These are phyloP conservation scores for Diaporthe eres DNA, from an alignment of 2,329 filamentous ascomycete genomes.

Conservation along the genomic window DNA sequence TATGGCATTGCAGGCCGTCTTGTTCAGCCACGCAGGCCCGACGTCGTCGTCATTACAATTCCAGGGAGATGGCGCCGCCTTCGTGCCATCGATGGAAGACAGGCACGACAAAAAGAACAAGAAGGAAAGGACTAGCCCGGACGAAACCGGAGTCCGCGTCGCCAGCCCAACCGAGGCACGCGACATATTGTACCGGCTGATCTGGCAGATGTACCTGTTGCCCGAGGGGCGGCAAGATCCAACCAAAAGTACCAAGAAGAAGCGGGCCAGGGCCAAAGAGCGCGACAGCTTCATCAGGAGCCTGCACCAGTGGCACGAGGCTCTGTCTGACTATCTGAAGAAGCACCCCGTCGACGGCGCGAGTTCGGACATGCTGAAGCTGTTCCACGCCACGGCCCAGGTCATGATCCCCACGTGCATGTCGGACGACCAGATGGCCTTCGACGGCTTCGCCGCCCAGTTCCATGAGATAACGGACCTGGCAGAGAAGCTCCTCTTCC, in stretches of 20 bases:
- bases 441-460: background rate
- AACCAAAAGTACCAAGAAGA: background rate
- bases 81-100: background rate
- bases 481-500: background rate
- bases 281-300: background rate
- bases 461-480: background rate
- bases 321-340: background rate
- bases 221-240: background rate
- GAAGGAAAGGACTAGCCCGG: background rate
- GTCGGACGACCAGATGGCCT: conserved; percentile 3
- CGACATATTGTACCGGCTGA: background rate
- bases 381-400: background rate
- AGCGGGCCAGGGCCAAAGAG: background rate
- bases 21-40: background rate
- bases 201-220: background rate
- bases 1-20: background rate
- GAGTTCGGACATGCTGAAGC: background rate
- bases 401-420: background rate
- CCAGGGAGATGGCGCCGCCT: background rate
- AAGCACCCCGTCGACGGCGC: background rate
- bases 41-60: background rate
- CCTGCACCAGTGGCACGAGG: background rate
- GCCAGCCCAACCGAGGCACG: background rate
- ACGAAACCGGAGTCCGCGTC: rapidly evolving
- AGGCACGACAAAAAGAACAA: rapidly evolving